phyloP scores from a whole-genome alignment of 192 early-diverging fungal species.

The Lobosporangium transversale region DNA sequence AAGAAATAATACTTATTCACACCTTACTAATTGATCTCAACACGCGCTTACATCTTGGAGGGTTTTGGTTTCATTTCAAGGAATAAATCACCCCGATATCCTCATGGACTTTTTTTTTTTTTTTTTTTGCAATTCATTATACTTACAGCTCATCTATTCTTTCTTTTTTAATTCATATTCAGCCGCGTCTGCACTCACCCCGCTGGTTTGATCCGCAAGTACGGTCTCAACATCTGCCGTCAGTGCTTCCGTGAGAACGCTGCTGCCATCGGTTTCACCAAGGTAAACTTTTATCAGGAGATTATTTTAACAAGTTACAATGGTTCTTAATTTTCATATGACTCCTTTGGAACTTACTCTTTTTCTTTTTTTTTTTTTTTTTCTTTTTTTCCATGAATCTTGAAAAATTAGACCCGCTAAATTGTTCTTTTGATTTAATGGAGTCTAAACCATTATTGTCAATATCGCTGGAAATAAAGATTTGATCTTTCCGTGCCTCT shows the following conservation, averaged over 20 bases:
- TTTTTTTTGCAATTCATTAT: too few relatives aligned
- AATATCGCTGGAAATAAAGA: slow-evolving; percentile 35
- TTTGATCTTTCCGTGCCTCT: slow-evolving; percentile 24
- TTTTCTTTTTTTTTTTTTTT: slow-evolving; percentile 4
- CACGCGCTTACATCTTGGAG: too few relatives aligned
- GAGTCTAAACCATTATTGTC: slow-evolving; percentile 3
- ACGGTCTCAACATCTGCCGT: slow-evolving; percentile 98
- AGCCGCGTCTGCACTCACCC: slow-evolving; percentile 99
- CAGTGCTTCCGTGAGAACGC: slow-evolving; percentile 99
- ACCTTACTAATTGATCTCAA: too few relatives aligned
- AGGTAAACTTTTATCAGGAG: slow-evolving; percentile 68
- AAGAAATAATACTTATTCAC: too few relatives aligned
- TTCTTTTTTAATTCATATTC: neutral
- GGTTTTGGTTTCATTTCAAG: too few relatives aligned
- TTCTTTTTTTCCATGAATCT: neutral
- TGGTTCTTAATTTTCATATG: neutral
- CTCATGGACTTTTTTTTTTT: too few relatives aligned
- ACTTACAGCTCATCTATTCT: too few relatives aligned
- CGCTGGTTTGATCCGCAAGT: slow-evolving; percentile 99
- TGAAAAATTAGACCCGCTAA: slow-evolving; percentile 20
- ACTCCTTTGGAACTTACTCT: neutral
- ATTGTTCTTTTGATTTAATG: slow-evolving; percentile 12
- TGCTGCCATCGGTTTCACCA: slow-evolving; percentile 98
- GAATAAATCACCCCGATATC: too few relatives aligned
- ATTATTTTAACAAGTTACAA: too few relatives aligned